These are phyloP conservation scores for Aspergillus cejpii DNA, from an alignment of 2,329 filamentous ascomycete species.

Conservation along the genomic window DNA sequence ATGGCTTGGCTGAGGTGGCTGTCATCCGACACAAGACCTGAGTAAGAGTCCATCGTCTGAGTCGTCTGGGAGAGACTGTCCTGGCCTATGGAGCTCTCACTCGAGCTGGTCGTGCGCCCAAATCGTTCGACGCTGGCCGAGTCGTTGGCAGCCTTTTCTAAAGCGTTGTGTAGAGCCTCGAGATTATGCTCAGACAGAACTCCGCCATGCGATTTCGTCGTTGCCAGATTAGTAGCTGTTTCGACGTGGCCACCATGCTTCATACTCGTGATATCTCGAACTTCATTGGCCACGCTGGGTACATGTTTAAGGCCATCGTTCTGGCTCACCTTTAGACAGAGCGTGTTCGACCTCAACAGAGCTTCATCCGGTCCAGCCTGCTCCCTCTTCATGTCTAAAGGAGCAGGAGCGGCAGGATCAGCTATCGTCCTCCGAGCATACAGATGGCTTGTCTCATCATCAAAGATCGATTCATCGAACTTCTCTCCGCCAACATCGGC, in stretches of 20 bases:
- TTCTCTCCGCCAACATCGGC: slow-evolving; percentile 26
- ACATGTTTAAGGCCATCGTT: slow-evolving; percentile 27
- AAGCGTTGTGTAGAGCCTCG: slow-evolving; percentile 71
- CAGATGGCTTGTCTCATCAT: slow-evolving; percentile 42
- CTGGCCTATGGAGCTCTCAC: slow-evolving; percentile 34
- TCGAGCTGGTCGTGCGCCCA: slow-evolving; percentile 51
- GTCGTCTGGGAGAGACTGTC: slow-evolving; percentile 32
- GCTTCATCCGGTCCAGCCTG: slow-evolving; percentile 3
- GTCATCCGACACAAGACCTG: slow-evolving; percentile 46
- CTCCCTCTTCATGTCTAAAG: slow-evolving; percentile 7
- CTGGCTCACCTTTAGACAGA: slow-evolving; percentile 3
- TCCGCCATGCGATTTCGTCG: slow-evolving; percentile 27
- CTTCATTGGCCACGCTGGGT: slow-evolving; percentile 34
- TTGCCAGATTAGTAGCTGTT: slow-evolving; percentile 30
- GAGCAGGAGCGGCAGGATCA: slow-evolving; percentile 9
- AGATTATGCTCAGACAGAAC: slow-evolving; percentile 52
- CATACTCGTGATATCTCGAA: slow-evolving; percentile 14
- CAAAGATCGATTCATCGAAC: slow-evolving; percentile 46
- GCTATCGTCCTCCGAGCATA: slow-evolving; percentile 34
- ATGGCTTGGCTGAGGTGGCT: slow-evolving; percentile 45
- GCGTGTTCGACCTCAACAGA: slow-evolving; percentile 11
- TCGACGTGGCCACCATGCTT: slow-evolving; percentile 22
- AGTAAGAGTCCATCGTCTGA: slow-evolving; percentile 35
- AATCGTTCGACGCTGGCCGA: slow-evolving; percentile 73
- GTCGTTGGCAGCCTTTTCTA: slow-evolving; percentile 72